These are phyloP conservation scores for Platanthera zijinensis DNA, from an alignment of 106 monocot genomes.

Conservation along the genomic window DNA sequence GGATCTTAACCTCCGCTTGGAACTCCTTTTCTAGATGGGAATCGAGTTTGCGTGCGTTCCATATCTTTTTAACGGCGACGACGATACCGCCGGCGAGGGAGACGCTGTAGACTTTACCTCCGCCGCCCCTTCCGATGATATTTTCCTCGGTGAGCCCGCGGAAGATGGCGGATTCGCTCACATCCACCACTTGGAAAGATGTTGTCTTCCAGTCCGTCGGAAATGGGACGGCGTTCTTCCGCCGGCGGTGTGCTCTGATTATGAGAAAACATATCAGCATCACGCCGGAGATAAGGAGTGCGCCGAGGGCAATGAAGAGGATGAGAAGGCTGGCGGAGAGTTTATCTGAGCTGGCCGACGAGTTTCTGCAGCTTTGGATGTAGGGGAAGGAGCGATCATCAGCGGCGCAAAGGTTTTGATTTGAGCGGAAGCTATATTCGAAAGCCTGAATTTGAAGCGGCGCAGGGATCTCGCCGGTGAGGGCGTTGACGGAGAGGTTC, in stretches of 20 bases:
- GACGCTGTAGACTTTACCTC: conserved; percentile 35
- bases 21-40: conserved; percentile 31
- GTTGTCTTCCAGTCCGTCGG: conserved; percentile 37
- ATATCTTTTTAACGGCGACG: conserved; percentile 46
- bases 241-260: conserved; percentile 12
- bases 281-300: conserved; percentile 10
- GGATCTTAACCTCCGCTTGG: conserved; percentile 29
- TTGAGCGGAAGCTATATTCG: conserved; percentile 37
- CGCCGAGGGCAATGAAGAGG: conserved; percentile 23
- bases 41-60: conserved; percentile 18
- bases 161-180: conserved; percentile 34
- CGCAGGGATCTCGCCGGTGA: conserved; percentile 30
- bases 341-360: not conserved
- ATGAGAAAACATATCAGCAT: conserved; percentile 17
- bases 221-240: not conserved
- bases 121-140: conserved; percentile 45
- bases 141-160: conserved; percentile 24
- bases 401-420: conserved; percentile 31
- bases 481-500: conserved; percentile 33
- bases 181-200: conserved; percentile 28
- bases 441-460: conserved; percentile 12
- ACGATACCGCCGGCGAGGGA: not conserved
- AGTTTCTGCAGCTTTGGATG: conserved; percentile 11
- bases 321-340: conserved; percentile 18
- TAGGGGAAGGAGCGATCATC: not conserved